Conservation (phyloP, 495 filamentous ascomycete species). For the Immersiella caudata region DNA sequence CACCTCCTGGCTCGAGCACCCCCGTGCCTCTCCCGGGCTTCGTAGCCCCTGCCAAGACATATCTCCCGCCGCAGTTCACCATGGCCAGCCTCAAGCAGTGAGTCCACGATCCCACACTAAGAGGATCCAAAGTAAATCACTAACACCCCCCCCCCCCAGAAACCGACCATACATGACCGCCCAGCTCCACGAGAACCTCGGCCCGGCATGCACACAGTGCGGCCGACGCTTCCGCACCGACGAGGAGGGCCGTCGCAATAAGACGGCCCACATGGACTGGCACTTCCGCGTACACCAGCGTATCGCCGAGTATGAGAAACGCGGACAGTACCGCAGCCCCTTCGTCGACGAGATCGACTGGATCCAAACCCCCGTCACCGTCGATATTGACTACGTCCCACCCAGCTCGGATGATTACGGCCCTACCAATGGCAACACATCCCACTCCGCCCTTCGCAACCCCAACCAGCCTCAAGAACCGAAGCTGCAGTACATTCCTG, state of each 20-base stretch:
- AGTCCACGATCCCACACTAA: slow-evolving; percentile 38
- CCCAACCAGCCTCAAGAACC: slow-evolving; percentile 37
- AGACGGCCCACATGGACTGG: slow-evolving; percentile 96
- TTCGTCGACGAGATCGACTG: slow-evolving; percentile 94
- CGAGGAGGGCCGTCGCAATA: slow-evolving; percentile 77
- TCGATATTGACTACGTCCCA: slow-evolving; percentile 61
- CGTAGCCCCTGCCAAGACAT: slow-evolving; percentile 1
- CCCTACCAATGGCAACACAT: not conserved
- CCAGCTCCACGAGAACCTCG: slow-evolving; percentile 73
- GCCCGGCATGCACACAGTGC: slow-evolving; percentile 87
- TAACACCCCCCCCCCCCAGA: slow-evolving; percentile 21
- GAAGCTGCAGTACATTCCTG: slow-evolving; percentile 74
- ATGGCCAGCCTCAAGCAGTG: slow-evolving; percentile 25
- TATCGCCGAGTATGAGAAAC: slow-evolving; percentile 76
- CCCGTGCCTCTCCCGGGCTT: slow-evolving; percentile 33
- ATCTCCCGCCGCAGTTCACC: slow-evolving; percentile 30
- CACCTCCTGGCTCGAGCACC: slow-evolving; percentile 33
- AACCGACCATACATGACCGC: slow-evolving; percentile 69
- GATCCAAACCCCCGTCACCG: slow-evolving; percentile 78
- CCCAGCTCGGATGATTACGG: not conserved
- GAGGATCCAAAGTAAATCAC: not conserved
- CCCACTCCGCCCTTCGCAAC: not conserved
- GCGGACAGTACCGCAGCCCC: slow-evolving; percentile 87
- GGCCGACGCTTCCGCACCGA: slow-evolving; percentile 80
- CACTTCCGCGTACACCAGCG: slow-evolving; percentile 94